Percentiles rank a stretch among this genome's conserved stretches.
phyloP scores from a whole-genome alignment of 148 eudicot genomes.

The Camellia japonica region DNA sequence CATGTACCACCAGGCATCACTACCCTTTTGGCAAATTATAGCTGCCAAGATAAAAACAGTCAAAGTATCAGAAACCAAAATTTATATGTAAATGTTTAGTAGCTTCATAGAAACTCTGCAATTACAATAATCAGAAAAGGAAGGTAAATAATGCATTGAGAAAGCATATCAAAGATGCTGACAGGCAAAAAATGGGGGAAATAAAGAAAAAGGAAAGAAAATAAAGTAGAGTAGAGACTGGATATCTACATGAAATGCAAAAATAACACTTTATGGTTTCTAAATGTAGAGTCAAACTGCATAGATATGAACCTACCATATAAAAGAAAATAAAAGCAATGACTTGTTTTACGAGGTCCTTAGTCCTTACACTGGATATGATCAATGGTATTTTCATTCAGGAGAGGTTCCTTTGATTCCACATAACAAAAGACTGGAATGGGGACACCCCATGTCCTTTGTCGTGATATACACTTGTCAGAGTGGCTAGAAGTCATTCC shows the following conservation, averaged over 20 bases:
- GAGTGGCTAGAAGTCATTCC: constrained; percentile 93
- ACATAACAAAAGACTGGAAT: constrained; percentile 95
- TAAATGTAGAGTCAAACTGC: neutral
- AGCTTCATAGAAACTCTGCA: neutral
- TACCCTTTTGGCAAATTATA: constrained; percentile 77
- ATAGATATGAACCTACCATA: neutral
- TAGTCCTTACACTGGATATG: constrained; percentile 69
- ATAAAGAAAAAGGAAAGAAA: neutral
- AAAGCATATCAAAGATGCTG: constrained; percentile 1
- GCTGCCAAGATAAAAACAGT: constrained; percentile 39
- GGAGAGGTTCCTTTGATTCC: constrained; percentile 77
- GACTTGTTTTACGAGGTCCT: neutral
- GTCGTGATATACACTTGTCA: constrained; percentile 99
- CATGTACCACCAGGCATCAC: constrained; percentile 99
- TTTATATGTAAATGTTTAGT: neutral
- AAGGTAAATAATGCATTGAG: neutral
- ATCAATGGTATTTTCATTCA: constrained; percentile 77
- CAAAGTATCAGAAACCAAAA: constrained; percentile 8
- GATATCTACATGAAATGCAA: neutral
- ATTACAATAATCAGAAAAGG: neutral
- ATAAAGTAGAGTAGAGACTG: too few relatives aligned
- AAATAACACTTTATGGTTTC: neutral
- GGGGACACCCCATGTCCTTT: constrained; percentile 98
- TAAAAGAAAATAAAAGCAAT: neutral
- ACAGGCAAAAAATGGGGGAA: neutral